A percentile compares a stretch with the other conserved stretches of the same genome.
phyloP scores from a whole-genome alignment of 805 yeast species.

The Pachysolen tannophilus region DNA sequence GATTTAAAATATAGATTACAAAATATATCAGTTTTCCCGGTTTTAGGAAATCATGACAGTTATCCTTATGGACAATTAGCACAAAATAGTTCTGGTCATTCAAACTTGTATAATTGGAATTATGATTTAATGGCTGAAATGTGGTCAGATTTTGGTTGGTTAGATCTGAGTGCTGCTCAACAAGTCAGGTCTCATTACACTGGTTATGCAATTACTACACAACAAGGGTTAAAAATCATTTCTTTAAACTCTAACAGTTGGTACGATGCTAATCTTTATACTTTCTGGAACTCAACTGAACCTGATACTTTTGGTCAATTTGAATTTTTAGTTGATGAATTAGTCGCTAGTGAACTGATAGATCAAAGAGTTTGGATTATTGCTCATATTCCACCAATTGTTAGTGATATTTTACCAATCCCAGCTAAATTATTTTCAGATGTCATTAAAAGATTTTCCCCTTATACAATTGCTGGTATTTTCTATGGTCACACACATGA shows the following conservation, averaged over 20 bases:
- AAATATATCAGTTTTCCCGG: slow-evolving; percentile 50
- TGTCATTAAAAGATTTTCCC: slow-evolving; percentile 60
- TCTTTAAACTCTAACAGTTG: slow-evolving; percentile 62
- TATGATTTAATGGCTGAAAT: slow-evolving; percentile 38
- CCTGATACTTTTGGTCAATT: slow-evolving; percentile 60
- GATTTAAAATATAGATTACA: slow-evolving; percentile 42
- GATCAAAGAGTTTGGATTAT: slow-evolving; percentile 65
- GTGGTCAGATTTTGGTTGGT: slow-evolving; percentile 42
- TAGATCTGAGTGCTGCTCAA: slow-evolving; percentile 23
- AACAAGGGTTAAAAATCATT: slow-evolving; percentile 49
- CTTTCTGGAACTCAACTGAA: slow-evolving; percentile 40
- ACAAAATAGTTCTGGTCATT: slow-evolving; percentile 37
- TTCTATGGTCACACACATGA: slow-evolving; percentile 68
- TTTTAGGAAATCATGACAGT: slow-evolving; percentile 65
- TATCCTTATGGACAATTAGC: slow-evolving; percentile 69
- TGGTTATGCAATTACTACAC: slow-evolving; percentile 50
- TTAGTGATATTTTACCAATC: slow-evolving; percentile 54
- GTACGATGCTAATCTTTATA: slow-evolving; percentile 56
- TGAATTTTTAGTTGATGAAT: slow-evolving; percentile 53
- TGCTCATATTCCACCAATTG: slow-evolving; percentile 53
- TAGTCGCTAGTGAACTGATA: slow-evolving; percentile 45
- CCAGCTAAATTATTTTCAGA: slow-evolving; percentile 48
- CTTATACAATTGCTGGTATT: slow-evolving; percentile 57
- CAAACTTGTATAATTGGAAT: slow-evolving; percentile 35
- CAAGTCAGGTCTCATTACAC: slow-evolving; percentile 44